A percentile compares a stretch with the other conserved stretches of the same genome.
Conservation (phyloP, 2,329 filamentous ascomycete species). For the Aspergillus tanneri region DNA sequence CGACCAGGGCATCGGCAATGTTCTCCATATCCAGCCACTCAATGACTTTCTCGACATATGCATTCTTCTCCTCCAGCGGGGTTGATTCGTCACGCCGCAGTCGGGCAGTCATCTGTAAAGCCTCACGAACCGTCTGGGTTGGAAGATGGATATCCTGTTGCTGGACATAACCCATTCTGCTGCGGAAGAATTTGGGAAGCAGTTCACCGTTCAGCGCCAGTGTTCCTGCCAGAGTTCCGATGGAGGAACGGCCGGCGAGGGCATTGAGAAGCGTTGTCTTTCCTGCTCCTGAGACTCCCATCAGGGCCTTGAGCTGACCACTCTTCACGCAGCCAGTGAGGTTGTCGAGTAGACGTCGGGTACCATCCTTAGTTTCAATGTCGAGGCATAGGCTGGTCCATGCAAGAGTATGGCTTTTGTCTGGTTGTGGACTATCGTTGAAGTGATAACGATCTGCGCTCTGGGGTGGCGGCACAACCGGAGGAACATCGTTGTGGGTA, state of each 20-base stretch:
- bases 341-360: slow-evolving; percentile 37
- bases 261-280: slow-evolving; percentile 48
- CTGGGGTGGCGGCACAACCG: background rate
- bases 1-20: slow-evolving; percentile 63
- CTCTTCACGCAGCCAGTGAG: slow-evolving; percentile 46
- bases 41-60: slow-evolving; percentile 63
- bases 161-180: slow-evolving; percentile 53
- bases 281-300: slow-evolving; percentile 61
- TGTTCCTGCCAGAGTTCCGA: background rate
- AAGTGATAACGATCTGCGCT: too few species aligned
- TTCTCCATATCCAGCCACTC: slow-evolving; percentile 63
- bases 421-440: too few species aligned
- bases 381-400: background rate
- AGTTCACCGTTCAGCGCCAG: slow-evolving; percentile 1
- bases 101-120: slow-evolving; percentile 60
- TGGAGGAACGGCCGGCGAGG: slow-evolving; percentile 5
- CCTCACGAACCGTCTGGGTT: slow-evolving; percentile 60
- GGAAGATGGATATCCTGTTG: slow-evolving; percentile 63
- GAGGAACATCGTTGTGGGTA: background rate
- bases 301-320: slow-evolving; percentile 46
- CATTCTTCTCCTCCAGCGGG: slow-evolving; percentile 58
- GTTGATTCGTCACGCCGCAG: slow-evolving; percentile 58
- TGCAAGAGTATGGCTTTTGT: background rate
- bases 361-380: background rate
- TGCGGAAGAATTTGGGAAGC: slow-evolving; percentile 49